Conservation (phyloP, 169 alveolate genomes). For the Miamiensis avidus region DNA sequence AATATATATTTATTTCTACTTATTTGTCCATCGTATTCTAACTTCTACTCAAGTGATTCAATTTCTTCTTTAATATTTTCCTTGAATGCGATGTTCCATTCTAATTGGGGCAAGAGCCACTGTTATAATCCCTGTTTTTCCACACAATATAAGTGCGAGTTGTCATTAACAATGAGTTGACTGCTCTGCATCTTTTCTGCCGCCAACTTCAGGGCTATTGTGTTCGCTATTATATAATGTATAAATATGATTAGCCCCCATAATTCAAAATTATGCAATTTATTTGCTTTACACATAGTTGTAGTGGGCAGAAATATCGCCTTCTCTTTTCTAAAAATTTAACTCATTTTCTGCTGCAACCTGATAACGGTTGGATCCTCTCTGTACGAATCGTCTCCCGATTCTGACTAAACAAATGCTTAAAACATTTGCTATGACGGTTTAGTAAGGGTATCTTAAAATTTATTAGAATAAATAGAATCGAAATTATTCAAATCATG, state of each 20-base stretch:
- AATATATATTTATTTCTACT: too few species aligned
- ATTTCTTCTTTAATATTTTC: too few species aligned
- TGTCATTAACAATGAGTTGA: background rate
- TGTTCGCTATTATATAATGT: background rate
- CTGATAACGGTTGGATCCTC: background rate
- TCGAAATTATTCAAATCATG: too few species aligned
- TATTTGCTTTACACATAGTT: background rate
- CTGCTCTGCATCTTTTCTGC: background rate
- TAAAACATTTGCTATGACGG: background rate
- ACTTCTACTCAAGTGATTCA: too few species aligned
- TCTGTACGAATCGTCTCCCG: background rate
- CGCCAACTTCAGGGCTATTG: background rate
- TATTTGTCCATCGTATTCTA: too few species aligned
- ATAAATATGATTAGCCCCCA: background rate
- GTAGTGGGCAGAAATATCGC: background rate
- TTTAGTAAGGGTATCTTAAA: background rate
- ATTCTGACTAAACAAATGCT: too few species aligned
- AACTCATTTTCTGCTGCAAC: too few species aligned
- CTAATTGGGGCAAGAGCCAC: background rate
- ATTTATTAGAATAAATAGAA: background rate
- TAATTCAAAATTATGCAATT: background rate
- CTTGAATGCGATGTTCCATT: background rate
- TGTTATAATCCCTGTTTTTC: background rate
- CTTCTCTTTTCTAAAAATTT: background rate
- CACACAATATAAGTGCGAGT: background rate